Evolutionary conservation across 192 early-diverging fungal species (phyloP).

Genomic region (Coemansia sp.): DNA sequence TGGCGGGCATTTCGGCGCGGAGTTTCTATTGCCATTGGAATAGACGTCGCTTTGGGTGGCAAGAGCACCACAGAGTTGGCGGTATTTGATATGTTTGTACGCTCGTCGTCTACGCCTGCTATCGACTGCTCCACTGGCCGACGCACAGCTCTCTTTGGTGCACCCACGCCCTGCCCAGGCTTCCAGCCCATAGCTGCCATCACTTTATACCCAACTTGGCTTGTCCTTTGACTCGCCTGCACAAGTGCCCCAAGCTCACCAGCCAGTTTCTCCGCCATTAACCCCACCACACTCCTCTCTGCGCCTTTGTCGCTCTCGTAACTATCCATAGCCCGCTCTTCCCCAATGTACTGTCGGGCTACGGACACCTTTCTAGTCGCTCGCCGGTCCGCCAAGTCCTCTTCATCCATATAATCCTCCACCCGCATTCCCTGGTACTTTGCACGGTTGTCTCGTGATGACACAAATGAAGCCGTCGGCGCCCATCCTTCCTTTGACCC

Average conservation of each 20-base stretch:
- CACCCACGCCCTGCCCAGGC: constrained; percentile 81
- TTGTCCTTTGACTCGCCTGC: neutral
- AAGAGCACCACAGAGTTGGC: too few species aligned
- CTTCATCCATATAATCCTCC: constrained; percentile 97
- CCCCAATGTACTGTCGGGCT: neutral
- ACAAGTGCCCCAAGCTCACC: constrained; percentile 11
- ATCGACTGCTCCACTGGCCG: too few species aligned
- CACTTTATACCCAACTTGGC: constrained; percentile 55
- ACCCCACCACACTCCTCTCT: constrained; percentile 8
- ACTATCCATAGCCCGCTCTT: neutral
- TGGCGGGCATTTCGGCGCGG: too few species aligned
- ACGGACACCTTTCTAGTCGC: constrained; percentile 9
- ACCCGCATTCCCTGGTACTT: constrained; percentile 46
- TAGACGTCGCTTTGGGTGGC: too few species aligned
- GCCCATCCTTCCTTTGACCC: constrained; percentile 89
- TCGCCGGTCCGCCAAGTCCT: constrained; percentile 68
- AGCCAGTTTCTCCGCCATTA: constrained; percentile 9
- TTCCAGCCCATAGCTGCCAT: constrained; percentile 85
- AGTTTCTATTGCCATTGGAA: too few species aligned
- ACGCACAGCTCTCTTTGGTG: constrained; percentile 35
- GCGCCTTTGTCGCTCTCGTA: neutral
- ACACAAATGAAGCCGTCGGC: constrained; percentile 64
- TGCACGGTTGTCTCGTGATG: constrained; percentile 64
- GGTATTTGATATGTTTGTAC: too few species aligned
- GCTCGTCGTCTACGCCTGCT: too few species aligned